Conservation (phyloP, 2,329 filamentous ascomycete species). For the Saccharata proteae region DNA sequence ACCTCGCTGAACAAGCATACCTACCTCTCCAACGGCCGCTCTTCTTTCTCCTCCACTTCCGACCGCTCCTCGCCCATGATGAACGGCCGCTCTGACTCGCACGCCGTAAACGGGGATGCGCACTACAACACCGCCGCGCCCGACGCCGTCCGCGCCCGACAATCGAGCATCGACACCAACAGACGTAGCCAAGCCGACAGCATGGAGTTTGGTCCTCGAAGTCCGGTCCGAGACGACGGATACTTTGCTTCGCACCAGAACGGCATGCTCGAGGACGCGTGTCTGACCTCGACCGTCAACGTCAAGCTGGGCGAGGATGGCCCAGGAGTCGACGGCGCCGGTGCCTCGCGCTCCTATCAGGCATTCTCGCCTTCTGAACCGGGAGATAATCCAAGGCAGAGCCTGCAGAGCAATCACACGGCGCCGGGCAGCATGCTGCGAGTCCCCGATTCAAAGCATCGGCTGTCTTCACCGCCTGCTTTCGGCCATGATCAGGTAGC, state of each 20-base stretch:
- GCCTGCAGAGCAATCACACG: constrained; percentile 11
- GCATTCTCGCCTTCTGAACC: constrained; percentile 1
- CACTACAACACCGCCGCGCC: constrained; percentile 21
- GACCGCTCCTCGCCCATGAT: constrained; percentile 14
- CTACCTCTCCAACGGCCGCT: constrained; percentile 1
- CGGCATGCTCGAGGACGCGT: constrained; percentile 24
- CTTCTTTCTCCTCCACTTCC: constrained; percentile 10
- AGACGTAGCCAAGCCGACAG: constrained; percentile 5
- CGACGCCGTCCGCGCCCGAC: constrained; percentile 16
- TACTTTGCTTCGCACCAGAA: constrained; percentile 31
- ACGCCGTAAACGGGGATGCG: constrained; percentile 17
- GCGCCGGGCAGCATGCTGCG: constrained; percentile 22
- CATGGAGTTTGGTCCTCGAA: constrained; percentile 1
- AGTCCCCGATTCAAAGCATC: constrained; percentile 24
- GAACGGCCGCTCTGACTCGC: constrained; percentile 17
- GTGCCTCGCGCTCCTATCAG: constrained; percentile 2
- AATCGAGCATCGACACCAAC: constrained; percentile 11
- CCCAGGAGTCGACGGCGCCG: constrained; percentile 14
- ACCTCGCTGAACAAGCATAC: constrained; percentile 15
- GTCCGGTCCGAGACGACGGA: constrained; percentile 30
- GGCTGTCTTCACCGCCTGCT: constrained; percentile 52
- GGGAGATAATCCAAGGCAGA: constrained; percentile 8
- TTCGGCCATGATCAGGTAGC: constrained; percentile 32
- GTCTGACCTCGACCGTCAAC: constrained; percentile 17
- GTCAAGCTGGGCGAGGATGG: constrained; percentile 23